Base-by-base conservation (phyloP, 202 grass and related monocot genomes). In the Setaria viridis region DNA sequence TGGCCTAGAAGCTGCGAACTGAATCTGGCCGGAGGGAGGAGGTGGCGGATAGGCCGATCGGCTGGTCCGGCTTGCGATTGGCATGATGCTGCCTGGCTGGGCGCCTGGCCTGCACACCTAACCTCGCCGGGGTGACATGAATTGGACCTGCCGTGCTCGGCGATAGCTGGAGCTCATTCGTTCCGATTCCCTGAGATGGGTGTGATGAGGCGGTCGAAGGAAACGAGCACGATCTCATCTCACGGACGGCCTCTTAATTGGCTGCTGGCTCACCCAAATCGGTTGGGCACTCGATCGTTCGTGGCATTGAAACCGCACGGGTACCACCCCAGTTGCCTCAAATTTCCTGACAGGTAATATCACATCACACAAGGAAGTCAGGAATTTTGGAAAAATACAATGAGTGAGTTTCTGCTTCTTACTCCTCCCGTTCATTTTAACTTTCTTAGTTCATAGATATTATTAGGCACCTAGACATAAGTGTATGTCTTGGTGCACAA, bases 211-310 rank as follows among this genome's bases (percentile, higher is more conserved):
- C 29, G 87, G 76, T 59, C 41, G 62, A 47, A 46, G 57, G 1
- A 21, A 30, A 34, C 62, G 62, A 35, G 45, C 15, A 78, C 51
- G 9, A 72, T 63, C 77, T 62, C 51, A 90, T 81, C 74, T 69
- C 80, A 80, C 72, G 62, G 69, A 84, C 15, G 62, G 59, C 74
- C 80, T 72, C 49, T 69, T 74, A 72, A 60, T 48, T 79, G 11
- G 55, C 2, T 9, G 42, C 50, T 67, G 11, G n/a, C 35, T 41
- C 39, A 35, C 29, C 1, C 7, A 77, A 54, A 37, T 37, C 10
- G 1, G 13, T 6, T 46, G 8, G 59, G 3, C 32, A 67, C 54
- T 48, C 32, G 39, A 43, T 78, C 12, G 19, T 46, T 25, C 67
- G 9, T 64, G n/a, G 37, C 78, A 81, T 32, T 16, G 7, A 13